Base-by-base conservation (phyloP, 768 basidiomycete species). In the Cyclocybe cylindracea region DNA sequence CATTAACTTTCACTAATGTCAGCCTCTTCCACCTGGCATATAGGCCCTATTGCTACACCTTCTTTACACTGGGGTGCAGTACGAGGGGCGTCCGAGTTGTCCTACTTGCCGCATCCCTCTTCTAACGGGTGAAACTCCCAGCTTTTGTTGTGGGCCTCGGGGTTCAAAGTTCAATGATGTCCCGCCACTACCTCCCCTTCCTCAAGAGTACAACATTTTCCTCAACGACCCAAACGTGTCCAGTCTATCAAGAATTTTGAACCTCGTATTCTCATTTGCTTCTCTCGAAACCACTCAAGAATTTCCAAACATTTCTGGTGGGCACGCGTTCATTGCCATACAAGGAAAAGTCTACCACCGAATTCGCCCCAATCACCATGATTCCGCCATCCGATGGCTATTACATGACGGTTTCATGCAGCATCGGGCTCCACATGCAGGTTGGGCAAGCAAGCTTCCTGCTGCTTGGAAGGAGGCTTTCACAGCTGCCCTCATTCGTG, bases 321-420 rank as follows among this genome's bases (percentile, higher is more conserved):
- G 44, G 2, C 48, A 50, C 3, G n/a, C 43, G 1, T 61, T 60
- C 35, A 10, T 71, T 24, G 54, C 66, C 2, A 61, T 72, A 16
- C 57, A 67, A 44, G 70, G 71, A 0, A 57, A 59, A 13, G 45
- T 71, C 1, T 72, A 71, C 39, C 71, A 72, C 48, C 61, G 65
- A 2, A 46, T 72, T 4, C 60, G 65, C 3, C 62, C 68, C 1
- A 54, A 46, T 9, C 67, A 68, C 40, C 9, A 53, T 0, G 55
- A 61, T 38, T 70, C 66, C 1, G 64, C 61, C 2, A 53, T 71
- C 4, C 57, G 59, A 2, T 72, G 71, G 71, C 51, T 72, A 6
- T 44, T 72, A 4, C 68, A 69, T 47, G 67, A 72, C 42, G 65
- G 65, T 1, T 66, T 68, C n/a, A n/a, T n/a, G n/a, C n/a, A n/a